Base-by-base conservation (phyloP, 169 alveolate species). In the Plasmodium adleri region DNA sequence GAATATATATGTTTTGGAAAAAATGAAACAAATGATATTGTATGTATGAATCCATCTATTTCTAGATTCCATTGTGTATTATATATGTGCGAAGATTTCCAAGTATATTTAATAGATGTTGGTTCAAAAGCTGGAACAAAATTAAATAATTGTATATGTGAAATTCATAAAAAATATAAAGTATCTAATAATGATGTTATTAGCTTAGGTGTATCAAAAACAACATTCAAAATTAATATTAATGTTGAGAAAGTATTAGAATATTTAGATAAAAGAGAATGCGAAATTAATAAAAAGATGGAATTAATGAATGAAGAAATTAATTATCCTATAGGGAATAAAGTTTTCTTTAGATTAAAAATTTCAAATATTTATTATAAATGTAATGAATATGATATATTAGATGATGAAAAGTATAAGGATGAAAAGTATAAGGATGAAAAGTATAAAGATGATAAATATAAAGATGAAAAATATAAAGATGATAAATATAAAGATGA, bases 1-100 rank as follows among this genome's bases (percentile, higher is more conserved):
- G 92, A 71, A 72, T 86, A 56, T 86, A 86, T 86, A 71, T 86
- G 88, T 45, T 86, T 86, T 72, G 92, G 92, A 6, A 86, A 86
- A 60, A 86, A 86, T 72, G 86, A 71, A 3, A 32, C 43, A 2
- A 86, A 86, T 72, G 92, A 86, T 62, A 86, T 86, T 71, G 72
- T 86, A 39, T 86, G 92, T 52, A 39, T 86, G 26, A 86, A 86
- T n/a, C 92, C 92, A 45, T 86, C 92, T 20, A 86, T 86, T 43
- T 86, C 92, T 3, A 70, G 92, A 60, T 85, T 70, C 58, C 92
- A 85, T 39, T 85, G 92, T 71, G 39, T 85, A 17, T 45, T 85
- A 43, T 85, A 20, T 71, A 67, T 85, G 52, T 70, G 74, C 3
- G 72, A 85, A 63, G 87, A 85, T 49, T 85, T 59, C 66, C 73